Base-by-base conservation (phyloP, 208 protist species). In the Eutreptiella sp. region DNA sequence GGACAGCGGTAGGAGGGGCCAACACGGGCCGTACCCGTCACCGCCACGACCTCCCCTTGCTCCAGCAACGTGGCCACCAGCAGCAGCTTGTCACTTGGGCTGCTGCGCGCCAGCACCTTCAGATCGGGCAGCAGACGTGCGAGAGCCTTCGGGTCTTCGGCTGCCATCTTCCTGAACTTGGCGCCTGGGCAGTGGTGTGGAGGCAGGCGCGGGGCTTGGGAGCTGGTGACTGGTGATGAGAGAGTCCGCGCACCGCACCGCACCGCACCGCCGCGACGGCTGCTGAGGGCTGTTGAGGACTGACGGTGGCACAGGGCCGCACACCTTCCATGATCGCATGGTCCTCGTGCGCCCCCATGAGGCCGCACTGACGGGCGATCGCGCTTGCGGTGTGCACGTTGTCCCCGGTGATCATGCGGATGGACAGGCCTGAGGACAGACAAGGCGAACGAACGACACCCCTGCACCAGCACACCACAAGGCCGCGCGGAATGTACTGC, bases 341-440 rank as follows among this genome's bases (percentile, higher is more conserved):
- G 14, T 72, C 80, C 21, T 70, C 78, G 14, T 75, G 52, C 27
- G 53, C 77, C n/a, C 23, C 41, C 50, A 53, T 81, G 53, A 98
- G 91, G 34, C 85, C 85, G 70, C 93, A 97, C 43, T 92, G 65
- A 27, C 66, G 53, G 11, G 93, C 93, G 58, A 97, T 95, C 52
- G 84, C 81, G 26, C 83, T 71, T 2, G 95, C 93, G 0, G 93
- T 97, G 21, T 83, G 63, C 1, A 88, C 58, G 38, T 87, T 84
- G 50, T 96, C 92, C 46, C 94, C 95, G 4, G 94, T 98, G 23
- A 97, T 80, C 93, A 98, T 97, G 64, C 93, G 76, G 16, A 98
- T 91, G 1, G 75, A 85, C 47, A 98, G 84, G 9, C 93, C 93
- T 2, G 92, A 91, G 36, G 75, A 38, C 66, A 94, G 82, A 77